These are phyloP conservation scores for Trypanosoma grayi DNA, from an alignment of 208 protist genomes.

Conservation along the genomic window DNA sequence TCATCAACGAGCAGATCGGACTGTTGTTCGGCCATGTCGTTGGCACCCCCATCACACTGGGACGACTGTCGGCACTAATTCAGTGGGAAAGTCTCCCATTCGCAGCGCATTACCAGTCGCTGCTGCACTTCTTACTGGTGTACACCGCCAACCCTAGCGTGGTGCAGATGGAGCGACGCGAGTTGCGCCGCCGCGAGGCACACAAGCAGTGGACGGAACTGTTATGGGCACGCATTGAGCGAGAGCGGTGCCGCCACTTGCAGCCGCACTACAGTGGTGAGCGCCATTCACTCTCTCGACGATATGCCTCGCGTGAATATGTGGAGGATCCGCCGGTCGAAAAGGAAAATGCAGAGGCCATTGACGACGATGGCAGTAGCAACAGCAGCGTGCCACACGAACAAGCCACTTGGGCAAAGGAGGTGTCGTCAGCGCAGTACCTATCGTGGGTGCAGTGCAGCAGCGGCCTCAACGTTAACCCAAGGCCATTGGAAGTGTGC, in stretches of 20 bases:
- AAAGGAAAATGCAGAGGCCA: background rate
- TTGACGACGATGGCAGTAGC: background rate
- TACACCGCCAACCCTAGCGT: constrained; percentile 34
- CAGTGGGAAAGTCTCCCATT: constrained; percentile 42
- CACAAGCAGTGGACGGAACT: constrained; percentile 18
- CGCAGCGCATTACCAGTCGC: constrained; percentile 39
- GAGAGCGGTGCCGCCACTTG: background rate
- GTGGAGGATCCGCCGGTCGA: background rate
- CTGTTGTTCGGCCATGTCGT: constrained; percentile 28
- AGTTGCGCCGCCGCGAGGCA: constrained; percentile 25
- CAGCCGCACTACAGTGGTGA: too few relatives aligned
- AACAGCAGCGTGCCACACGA: background rate
- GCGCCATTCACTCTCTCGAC: background rate
- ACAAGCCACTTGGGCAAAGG: too few relatives aligned
- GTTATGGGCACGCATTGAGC: background rate
- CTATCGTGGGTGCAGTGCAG: constrained; percentile 2
- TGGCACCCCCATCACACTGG: constrained; percentile 40
- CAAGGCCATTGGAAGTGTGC: constrained; percentile 7
- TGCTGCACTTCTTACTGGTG: constrained; percentile 50
- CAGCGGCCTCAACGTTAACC: constrained; percentile 8
- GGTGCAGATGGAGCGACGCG: constrained; percentile 24
- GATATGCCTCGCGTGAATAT: constrained; percentile 18
- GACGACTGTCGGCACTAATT: constrained; percentile 39
- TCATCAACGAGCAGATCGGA: constrained; percentile 17
- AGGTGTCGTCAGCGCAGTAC: constrained; percentile 9